Base-by-base conservation (phyloP, 108 stramenopile species). In the Skeletonema potamos region DNA sequence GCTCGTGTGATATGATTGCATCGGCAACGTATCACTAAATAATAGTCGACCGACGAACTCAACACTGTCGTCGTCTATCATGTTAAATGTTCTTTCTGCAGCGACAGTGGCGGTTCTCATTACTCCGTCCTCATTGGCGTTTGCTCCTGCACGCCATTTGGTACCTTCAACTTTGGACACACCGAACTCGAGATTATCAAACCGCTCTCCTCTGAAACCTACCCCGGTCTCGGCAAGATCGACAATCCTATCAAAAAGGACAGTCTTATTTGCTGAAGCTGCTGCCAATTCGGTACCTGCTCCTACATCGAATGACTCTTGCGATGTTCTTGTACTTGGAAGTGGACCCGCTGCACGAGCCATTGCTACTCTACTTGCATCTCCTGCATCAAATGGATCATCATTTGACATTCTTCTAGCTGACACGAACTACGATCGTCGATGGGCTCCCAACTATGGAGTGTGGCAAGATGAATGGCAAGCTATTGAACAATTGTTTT, bases 401-500 rank as follows among this genome's bases (percentile, higher is more conserved):
- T 17, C 70, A 9, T 74, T 92, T 29, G 81, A 89, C 33, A 91
- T 98, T 6, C 77, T 91, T 4, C 46, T 98, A 24, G 89, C 92
- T 30, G 92, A 95, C 73, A 68, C 86, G 26, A 91, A 89, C 66
- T 84, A 87, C 54, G 92, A 96, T 68, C 48, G 70, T 15, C 76
- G 81, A 60, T 96, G 92, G 93, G 76, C 83, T 33, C 92, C 95
- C 43, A 96, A 95, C 70, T 98, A 96, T 78, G 97, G 97, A 27
- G 94, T 96, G 8, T 98, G 97, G 97, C 74, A 91, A 64, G 92
- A 95, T 66, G 97, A 98, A 83, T 98, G 97, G 97, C 76, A 92
- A 55, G 76, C 91, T 37, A 78, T 96, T 24, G 33, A 51, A 27
- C 27, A 46, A 15, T 27, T 64, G 67, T 81, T 54, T 33, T 29